phyloP scores from a whole-genome alignment of 2,329 filamentous ascomycete genomes.

The Aplosporella prunicola region DNA sequence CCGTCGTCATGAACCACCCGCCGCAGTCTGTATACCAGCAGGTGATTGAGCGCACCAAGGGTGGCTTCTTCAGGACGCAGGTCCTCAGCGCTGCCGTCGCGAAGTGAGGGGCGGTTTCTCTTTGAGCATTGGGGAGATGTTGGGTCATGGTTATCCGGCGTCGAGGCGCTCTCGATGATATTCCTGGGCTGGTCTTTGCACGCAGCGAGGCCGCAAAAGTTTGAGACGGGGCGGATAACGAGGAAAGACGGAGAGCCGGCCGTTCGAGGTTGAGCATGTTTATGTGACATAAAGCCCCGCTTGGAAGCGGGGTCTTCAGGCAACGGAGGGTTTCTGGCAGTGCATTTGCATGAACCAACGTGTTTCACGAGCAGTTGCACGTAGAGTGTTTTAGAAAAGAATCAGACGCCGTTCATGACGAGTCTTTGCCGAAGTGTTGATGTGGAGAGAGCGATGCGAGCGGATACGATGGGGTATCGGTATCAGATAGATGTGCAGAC shows the following conservation, averaged over 20 bases:
- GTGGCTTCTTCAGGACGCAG: constrained; percentile 96
- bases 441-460: too few relatives aligned
- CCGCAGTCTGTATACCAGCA: constrained; percentile 98
- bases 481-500: too few relatives aligned
- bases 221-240: too few relatives aligned
- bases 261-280: too few relatives aligned
- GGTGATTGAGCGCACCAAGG: constrained; percentile 98
- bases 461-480: too few relatives aligned
- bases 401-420: constrained; percentile 2
- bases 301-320: too few relatives aligned
- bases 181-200: constrained; percentile 5
- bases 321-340: too few relatives aligned
- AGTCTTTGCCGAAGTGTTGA: too few relatives aligned
- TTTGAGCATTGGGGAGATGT: neutral
- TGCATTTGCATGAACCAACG: too few relatives aligned
- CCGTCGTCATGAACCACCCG: constrained; percentile 98
- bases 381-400: constrained; percentile 6
- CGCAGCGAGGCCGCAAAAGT: too few relatives aligned
- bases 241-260: too few relatives aligned
- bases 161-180: constrained; percentile 6
- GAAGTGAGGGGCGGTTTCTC: constrained; percentile 25
- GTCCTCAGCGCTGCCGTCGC: constrained; percentile 60
- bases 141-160: constrained; percentile 9
- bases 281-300: too few relatives aligned
- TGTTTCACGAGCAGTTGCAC: constrained; percentile 8